Base-by-base conservation (phyloP, 1,284 basidiomycete genomes). In the Trichosporon ovoides region DNA sequence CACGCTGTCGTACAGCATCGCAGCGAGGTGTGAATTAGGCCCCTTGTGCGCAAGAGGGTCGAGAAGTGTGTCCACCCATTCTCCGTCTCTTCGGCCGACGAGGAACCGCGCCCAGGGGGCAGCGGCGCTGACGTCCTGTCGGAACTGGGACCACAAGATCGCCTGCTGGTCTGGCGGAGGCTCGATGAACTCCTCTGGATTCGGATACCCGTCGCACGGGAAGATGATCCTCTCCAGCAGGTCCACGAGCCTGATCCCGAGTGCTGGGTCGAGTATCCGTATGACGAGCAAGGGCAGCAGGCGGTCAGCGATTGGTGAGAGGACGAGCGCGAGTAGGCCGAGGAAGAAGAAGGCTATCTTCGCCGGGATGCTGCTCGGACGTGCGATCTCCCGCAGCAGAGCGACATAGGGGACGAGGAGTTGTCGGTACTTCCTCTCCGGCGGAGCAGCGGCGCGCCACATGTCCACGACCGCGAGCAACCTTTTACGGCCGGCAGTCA, bases 21-120 rank as follows among this genome's bases (percentile, higher is more conserved):
- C 69, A 1, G 74, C 61, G 12, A 77, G 54, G 56, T 75, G 74
- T 16, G 70, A 67, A 58, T 76, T 77, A 36, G 72, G 72, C 6
- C 66, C 64, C 2, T 60, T 12, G 52, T 75, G 60, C 1, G 64
- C 61, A 7, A 77, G 18, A 0, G 66, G 61, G 19, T 68, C 68
- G n/a, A 57, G 37, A n/a, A 14, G 14, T 7, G n/a, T 18, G 22
- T 40, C 36, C 9, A 6, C 50, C 50, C 12, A 36, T 7, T 20
- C 20, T 14, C 52, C 20, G 14, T 22, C 43, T 14, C 38, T 19
- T 16, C 31, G 38, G 13, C 20, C 31, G 10, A 31, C 33, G 3
- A 48, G 12, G 14, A 48, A 16, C 28, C 34, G 7, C 34, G 13
- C 2, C 22, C 20, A n/a, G 22, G 46, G 24, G 57, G 37, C 19